Evolutionary conservation across 768 basidiomycete species (phyloP).

Genomic region (Boletus rubroflammeus): DNA sequence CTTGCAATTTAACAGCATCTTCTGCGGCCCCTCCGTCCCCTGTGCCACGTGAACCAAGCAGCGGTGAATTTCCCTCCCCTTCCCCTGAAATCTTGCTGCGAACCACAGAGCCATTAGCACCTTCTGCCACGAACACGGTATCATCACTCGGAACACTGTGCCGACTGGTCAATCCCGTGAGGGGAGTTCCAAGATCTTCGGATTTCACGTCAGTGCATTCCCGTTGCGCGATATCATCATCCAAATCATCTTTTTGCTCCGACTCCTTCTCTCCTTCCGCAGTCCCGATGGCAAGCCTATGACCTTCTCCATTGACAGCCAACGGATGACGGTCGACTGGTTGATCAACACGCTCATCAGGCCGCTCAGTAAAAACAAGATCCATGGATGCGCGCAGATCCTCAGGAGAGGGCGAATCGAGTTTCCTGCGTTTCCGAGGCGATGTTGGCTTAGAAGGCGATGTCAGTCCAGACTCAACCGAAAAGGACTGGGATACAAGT

Average conservation of each 20-base stretch:
- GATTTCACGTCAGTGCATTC: conserved; percentile 39
- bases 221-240: conserved; percentile 1
- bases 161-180: conserved; percentile 45
- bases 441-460: conserved; percentile 21
- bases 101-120: conserved; percentile 24
- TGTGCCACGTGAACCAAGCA: conserved; percentile 5
- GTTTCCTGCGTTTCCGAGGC: conserved; percentile 44
- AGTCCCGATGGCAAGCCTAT: background rate
- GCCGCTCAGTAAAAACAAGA: background rate
- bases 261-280: background rate
- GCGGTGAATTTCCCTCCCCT: conserved; percentile 9
- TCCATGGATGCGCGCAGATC: conserved; percentile 20
- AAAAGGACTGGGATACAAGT: background rate
- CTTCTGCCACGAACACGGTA: conserved; percentile 43
- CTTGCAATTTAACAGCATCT: background rate
- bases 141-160: conserved; percentile 60
- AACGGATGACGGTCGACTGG: background rate
- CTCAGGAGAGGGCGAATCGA: conserved; percentile 34
- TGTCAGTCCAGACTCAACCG: conserved; percentile 6
- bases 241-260: background rate
- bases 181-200: conserved; percentile 53
- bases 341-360: conserved; percentile 7
- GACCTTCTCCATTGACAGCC: conserved; percentile 15
- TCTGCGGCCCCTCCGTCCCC: conserved; percentile 3
- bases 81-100: conserved; percentile 27